These are phyloP conservation scores for Fomitopsis betulina DNA, from an alignment of 1,284 basidiomycete genomes.

Conservation along the genomic window DNA sequence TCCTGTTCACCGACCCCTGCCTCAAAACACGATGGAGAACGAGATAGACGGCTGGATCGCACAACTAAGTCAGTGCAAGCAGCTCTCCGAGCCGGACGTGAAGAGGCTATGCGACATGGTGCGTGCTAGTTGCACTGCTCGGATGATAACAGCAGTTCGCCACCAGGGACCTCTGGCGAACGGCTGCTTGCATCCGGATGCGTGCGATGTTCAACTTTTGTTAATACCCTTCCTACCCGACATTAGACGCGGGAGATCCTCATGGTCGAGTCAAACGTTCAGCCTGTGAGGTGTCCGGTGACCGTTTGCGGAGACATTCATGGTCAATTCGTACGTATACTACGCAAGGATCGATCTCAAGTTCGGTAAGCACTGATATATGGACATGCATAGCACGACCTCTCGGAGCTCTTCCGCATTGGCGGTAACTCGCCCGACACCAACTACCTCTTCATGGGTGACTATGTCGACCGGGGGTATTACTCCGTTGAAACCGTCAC, in stretches of 20 bases:
- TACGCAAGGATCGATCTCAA: conserved; percentile 14
- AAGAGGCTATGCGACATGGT: conserved; percentile 99
- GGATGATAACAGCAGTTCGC: conserved; percentile 27
- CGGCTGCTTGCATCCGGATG: conserved; percentile 3
- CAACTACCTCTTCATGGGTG: conserved; percentile 99
- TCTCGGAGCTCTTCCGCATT: conserved; percentile 98
- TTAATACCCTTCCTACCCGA: conserved; percentile 18
- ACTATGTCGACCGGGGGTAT: conserved; percentile 99
- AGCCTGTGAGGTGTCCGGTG: conserved; percentile 96
- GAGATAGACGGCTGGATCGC: conserved; percentile 95
- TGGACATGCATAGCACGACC: conserved; percentile 74
- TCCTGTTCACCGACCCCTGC: conserved; percentile 4
- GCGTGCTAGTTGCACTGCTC: conserved; percentile 28
- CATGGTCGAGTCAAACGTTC: conserved; percentile 97
- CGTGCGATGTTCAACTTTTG: conserved; percentile 4
- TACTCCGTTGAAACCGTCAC: conserved; percentile 99
- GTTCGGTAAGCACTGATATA: conserved; percentile 3
- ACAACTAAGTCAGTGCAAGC: conserved; percentile 97
- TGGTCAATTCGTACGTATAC: conserved; percentile 92
- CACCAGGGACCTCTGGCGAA: conserved; percentile 14
- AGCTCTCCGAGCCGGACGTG: conserved; percentile 92
- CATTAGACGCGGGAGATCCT: conserved; percentile 91
- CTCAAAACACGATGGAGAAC: conserved; percentile 54
- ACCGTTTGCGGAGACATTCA: conserved; percentile 99
- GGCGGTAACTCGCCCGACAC: conserved; percentile 99